Base-by-base conservation (phyloP, 169 alveolate genomes). In the Eimeria acervulina region DNA sequence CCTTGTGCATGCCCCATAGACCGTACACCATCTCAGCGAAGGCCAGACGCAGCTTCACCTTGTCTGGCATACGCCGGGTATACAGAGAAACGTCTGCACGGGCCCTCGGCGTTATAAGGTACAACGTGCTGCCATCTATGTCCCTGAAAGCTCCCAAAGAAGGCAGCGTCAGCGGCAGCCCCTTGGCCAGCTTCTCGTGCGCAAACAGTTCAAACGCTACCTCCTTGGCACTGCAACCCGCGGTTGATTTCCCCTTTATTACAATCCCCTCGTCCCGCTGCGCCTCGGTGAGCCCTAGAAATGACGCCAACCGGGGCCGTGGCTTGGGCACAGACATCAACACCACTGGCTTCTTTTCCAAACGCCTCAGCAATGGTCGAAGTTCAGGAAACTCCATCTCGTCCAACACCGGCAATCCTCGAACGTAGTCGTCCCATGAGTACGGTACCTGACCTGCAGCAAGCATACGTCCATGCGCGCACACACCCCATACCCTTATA, bases 11-110 rank as follows among this genome's bases (percentile, higher is more conserved):
- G 21, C 90, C 88, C 88, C 90, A 68, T n/a, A 80, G 66, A 19
- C 88, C 93, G 80, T 81, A 93, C 51, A 44, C n/a, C 96, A 93
- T 93, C 63, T 93, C 93, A 0, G 96, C 96, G 12, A 88, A 55
- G 7, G 93, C 93, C 51, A 83, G 93, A 42, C 88, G 61, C 55
- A 81, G 44, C 12, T 51, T 63, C 33, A 93, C 96, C 44, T 93
- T 63, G 47, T 63, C 74, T 0, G 89, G 96, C 74, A 74, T 80
- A 31, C 87, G 78, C 36, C 68, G 81, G 31, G 90, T 74, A 31
- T 66, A 81, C 28, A 80, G 81, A n/a, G 93, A 51, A 15, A 93
- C 96, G 36, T 93, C 96, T 31, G 89, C 85, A 2, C 96, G 93
- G n/a, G 89, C 93, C 47, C 96, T 47, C 0, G 96, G 96, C 7